phyloP scores from a whole-genome alignment of 129 eudicot species.

The Saussurea involucrata region DNA sequence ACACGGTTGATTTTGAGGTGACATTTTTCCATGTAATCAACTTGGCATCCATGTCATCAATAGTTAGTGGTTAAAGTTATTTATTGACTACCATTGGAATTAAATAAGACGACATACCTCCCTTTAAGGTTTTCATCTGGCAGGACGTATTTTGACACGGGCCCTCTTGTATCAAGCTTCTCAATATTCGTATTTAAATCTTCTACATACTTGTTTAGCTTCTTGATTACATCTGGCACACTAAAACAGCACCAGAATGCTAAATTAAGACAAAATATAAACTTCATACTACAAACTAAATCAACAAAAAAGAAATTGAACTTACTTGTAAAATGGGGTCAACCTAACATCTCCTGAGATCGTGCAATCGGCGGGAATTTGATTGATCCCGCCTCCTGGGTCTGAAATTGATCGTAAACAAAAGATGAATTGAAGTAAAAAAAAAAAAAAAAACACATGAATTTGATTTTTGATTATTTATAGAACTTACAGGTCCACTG shows the following conservation, averaged over 20 bases:
- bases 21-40: too few species aligned
- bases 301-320: background rate
- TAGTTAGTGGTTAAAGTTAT: too few species aligned
- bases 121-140: slow-evolving; percentile 92
- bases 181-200: slow-evolving; percentile 83
- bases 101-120: slow-evolving; percentile 43
- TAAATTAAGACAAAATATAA: slow-evolving; percentile 4
- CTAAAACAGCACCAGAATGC: slow-evolving; percentile 35
- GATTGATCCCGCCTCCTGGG: slow-evolving; percentile 96
- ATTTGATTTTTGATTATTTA: too few species aligned
- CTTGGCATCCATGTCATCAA: too few species aligned
- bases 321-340: slow-evolving; percentile 92
- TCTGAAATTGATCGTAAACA: slow-evolving; percentile 34
- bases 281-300: background rate
- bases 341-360: slow-evolving; percentile 94
- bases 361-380: slow-evolving; percentile 81
- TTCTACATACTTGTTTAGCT: slow-evolving; percentile 68
- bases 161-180: slow-evolving; percentile 73
- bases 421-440: background rate
- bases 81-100: background rate
- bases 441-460: too few species aligned
- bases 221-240: slow-evolving; percentile 65
- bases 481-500: slow-evolving; percentile 82
- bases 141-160: slow-evolving; percentile 81
- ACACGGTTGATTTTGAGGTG: too few species aligned